These are phyloP conservation scores for Neurospora tetraspora DNA, from an alignment of 495 filamentous ascomycete species.

Conservation along the genomic window DNA sequence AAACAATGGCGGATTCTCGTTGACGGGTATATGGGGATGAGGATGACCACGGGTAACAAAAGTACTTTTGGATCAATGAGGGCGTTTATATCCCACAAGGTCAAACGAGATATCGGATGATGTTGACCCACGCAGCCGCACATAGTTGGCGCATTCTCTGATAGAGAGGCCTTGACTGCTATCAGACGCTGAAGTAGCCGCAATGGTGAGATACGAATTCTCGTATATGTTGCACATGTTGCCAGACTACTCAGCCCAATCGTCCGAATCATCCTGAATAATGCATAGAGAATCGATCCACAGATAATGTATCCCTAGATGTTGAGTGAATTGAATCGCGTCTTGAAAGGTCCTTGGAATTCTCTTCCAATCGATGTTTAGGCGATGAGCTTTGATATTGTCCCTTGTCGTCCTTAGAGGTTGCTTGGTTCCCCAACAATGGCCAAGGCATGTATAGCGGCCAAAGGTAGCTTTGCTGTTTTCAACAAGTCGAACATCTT, in stretches of 20 bases:
- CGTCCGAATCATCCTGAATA: background rate
- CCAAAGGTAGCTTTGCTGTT: background rate
- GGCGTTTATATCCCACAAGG: background rate
- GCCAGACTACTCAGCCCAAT: background rate
- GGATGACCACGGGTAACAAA: background rate
- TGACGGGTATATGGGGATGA: background rate
- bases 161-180: background rate
- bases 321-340: background rate
- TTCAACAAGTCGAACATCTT: background rate
- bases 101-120: too few relatives aligned
- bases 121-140: background rate
- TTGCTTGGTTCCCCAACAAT: background rate
- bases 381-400: background rate
- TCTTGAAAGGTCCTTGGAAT: background rate
- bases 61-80: too few relatives aligned
- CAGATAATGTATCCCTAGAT: background rate
- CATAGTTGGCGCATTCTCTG: background rate
- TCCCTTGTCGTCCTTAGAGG: background rate
- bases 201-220: background rate
- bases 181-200: background rate
- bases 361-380: rapidly evolving
- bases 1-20: constrained; percentile 6
- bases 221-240: background rate
- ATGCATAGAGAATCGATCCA: constrained; percentile 9
- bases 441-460: background rate